Evolutionary conservation across 495 filamentous ascomycete genomes (phyloP).

Genomic region (Penicillium robsamsonii): DNA sequence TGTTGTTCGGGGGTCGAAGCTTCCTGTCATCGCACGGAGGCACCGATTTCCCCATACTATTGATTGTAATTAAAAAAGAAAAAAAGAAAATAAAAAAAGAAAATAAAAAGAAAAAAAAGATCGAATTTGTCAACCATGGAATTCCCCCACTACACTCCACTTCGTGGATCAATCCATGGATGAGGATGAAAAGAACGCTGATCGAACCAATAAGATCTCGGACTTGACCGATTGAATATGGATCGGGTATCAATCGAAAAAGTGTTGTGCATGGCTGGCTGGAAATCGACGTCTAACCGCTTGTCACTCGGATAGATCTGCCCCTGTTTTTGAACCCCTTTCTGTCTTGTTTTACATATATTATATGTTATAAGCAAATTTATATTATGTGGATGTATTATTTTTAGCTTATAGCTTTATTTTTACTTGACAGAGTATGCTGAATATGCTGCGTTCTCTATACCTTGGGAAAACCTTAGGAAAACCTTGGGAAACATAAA

Average conservation of each 20-base stretch:
- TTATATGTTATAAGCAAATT: neutral
- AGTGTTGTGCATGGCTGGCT: conserved; percentile 38
- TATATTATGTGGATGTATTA: too few relatives aligned
- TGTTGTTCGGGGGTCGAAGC: conserved; percentile 24
- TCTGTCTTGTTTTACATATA: neutral
- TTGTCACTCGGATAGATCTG: conserved; percentile 27
- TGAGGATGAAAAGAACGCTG: conserved; percentile 5
- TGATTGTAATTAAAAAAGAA: neutral
- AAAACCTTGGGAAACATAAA: conserved; percentile 2
- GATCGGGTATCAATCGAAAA: conserved; percentile 21
- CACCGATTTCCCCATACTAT: conserved; percentile 16
- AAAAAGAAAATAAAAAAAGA: too few relatives aligned
- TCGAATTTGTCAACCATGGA: conserved; percentile 9
- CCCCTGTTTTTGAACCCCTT: conserved; percentile 18
- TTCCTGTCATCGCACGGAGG: conserved; percentile 12
- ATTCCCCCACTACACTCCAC: neutral
- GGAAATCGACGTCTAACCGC: conserved; percentile 26
- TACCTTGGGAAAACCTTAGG: too few relatives aligned
- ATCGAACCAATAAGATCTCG: conserved; percentile 21
- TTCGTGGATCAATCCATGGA: conserved; percentile 5
- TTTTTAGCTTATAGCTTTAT: too few relatives aligned
- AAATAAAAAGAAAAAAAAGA: too few relatives aligned
- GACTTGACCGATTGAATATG: conserved; percentile 15
- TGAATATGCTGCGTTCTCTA: too few relatives aligned
- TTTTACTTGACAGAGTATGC: too few relatives aligned